A percentile compares a stretch with the other conserved stretches of the same genome.
Evolutionary conservation across 2,329 filamentous ascomycete genomes (phyloP).

Genomic region (Verticillium nonalfalfae): DNA sequence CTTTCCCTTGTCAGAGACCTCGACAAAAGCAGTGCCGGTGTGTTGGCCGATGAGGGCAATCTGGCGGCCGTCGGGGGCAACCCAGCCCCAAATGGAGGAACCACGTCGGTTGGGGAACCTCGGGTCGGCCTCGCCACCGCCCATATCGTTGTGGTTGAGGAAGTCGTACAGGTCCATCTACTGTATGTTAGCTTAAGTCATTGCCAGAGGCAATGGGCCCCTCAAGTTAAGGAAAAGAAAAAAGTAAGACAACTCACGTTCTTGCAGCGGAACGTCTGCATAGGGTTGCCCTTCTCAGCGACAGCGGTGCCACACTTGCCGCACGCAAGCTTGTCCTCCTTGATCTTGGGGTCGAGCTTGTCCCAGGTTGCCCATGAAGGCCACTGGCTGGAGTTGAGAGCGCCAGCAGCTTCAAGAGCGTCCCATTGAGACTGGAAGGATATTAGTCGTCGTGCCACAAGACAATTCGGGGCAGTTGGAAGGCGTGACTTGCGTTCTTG

Average conservation of each 20-base stretch:
- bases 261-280: slow-evolving; percentile 41
- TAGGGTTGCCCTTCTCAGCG: slow-evolving; percentile 27
- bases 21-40: slow-evolving; percentile 44
- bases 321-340: slow-evolving; percentile 4
- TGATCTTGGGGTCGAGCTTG: slow-evolving; percentile 7
- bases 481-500: slow-evolving; percentile 5
- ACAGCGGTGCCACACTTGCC: slow-evolving; percentile 10
- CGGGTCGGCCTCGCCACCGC: slow-evolving; percentile 22
- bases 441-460: background rate
- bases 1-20: slow-evolving; percentile 35
- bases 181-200: background rate
- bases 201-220: too few species aligned
- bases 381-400: slow-evolving; percentile 13
- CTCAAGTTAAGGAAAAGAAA: too few species aligned
- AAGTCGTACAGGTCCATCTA: slow-evolving; percentile 49
- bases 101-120: slow-evolving; percentile 8
- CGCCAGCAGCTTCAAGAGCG: slow-evolving; percentile 10
- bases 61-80: slow-evolving; percentile 31
- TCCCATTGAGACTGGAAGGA: slow-evolving; percentile 10
- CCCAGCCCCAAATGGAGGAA: slow-evolving; percentile 5
- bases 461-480: background rate
- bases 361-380: slow-evolving; percentile 9
- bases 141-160: slow-evolving; percentile 45
- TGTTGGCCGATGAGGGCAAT: slow-evolving; percentile 41
- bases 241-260: slow-evolving; percentile 20